These are phyloP conservation scores for cucumber (Cucumis sativus) DNA, from an alignment of 306 rosid genomes.

Conservation along the genomic window DNA sequence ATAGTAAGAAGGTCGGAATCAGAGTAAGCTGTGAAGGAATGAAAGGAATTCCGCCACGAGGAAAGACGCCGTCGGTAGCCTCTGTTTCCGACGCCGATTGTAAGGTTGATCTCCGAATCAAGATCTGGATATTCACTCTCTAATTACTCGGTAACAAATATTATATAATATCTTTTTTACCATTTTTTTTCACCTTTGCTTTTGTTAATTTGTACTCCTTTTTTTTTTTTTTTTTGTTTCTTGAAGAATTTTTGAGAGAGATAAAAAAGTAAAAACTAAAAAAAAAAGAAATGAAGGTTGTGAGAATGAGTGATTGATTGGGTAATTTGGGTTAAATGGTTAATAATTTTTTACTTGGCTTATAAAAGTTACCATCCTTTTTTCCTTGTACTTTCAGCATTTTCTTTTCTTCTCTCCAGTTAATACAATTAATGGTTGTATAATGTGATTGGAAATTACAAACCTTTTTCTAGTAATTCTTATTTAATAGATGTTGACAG, in stretches of 20 bases:
- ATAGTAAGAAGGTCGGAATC: slow-evolving; percentile 65
- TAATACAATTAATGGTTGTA: not conserved
- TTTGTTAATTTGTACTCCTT: not conserved
- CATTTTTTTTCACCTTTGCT: not conserved
- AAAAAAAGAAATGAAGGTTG: not conserved
- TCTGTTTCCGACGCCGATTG: slow-evolving; percentile 57
- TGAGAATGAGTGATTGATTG: not conserved
- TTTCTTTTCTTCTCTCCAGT: not conserved
- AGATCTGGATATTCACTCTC: slow-evolving; percentile 84
- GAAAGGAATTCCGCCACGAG: slow-evolving; percentile 46
- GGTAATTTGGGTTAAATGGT: not conserved
- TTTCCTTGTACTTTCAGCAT: not conserved
- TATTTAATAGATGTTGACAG: no score
- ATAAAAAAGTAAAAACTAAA: not conserved
- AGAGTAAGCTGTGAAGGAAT: slow-evolving; percentile 66
- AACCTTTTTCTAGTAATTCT: no score
- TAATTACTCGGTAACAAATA: not conserved
- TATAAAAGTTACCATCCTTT: not conserved
- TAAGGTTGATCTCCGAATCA: slow-evolving; percentile 90
- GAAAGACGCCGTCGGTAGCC: slow-evolving; percentile 76
- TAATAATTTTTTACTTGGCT: not conserved
- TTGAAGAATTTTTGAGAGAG: not conserved
- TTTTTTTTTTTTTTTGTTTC: not conserved
- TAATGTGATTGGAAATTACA: not conserved
- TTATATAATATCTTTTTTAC: not conserved